A percentile compares a stretch with the other conserved stretches of the same genome.
These are phyloP conservation scores for Takashimella tepidaria DNA, from an alignment of 1,284 basidiomycete species.

Conservation along the genomic window DNA sequence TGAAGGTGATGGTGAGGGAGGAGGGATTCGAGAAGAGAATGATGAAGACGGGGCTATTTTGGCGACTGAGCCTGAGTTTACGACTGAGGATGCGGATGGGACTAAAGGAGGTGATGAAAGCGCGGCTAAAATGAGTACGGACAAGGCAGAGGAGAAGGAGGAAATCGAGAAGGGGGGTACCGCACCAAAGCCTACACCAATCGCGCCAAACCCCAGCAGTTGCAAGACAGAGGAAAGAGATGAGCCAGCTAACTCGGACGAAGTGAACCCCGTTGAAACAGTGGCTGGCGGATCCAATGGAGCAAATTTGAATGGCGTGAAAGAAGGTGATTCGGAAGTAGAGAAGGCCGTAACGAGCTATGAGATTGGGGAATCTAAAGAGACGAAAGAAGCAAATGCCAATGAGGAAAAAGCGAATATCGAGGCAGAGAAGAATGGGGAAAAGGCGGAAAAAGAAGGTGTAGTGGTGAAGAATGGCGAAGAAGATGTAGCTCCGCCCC, in stretches of 20 bases:
- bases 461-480: conserved; percentile 1
- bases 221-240: neutral
- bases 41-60: neutral
- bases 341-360: conserved; percentile 3
- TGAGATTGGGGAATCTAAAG: neutral
- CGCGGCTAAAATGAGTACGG: too few relatives aligned
- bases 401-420: neutral
- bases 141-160: too few relatives aligned
- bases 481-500: neutral
- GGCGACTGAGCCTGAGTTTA: neutral
- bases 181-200: too few relatives aligned
- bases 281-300: too few relatives aligned
- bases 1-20: conserved; percentile 3
- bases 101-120: too few relatives aligned
- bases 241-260: neutral
- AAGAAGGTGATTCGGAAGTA: conserved; percentile 1
- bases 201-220: neutral
- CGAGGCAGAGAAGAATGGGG: neutral
- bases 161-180: too few relatives aligned
- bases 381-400: neutral
- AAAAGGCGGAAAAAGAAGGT: conserved; percentile 4
- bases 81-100: too few relatives aligned
- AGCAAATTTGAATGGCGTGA: neutral
- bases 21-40: too few relatives aligned
- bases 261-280: neutral